Percentiles rank a stretch among this genome's conserved stretches.
These are phyloP conservation scores for Lasiosphaeris hirsuta DNA, from an alignment of 495 filamentous ascomycete genomes.

Conservation along the genomic window DNA sequence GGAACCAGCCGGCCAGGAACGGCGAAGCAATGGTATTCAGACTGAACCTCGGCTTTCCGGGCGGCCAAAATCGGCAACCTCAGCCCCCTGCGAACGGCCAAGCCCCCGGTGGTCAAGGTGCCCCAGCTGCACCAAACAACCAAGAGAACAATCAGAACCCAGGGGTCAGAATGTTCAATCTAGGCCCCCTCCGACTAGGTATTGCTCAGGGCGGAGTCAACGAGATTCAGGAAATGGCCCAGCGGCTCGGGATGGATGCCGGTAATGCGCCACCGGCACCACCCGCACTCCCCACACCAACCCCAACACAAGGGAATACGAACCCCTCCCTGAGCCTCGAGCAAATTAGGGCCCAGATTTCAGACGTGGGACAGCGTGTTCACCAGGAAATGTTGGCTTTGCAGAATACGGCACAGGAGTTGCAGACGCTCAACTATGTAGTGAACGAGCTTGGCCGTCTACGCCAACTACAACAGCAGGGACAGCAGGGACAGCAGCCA, in stretches of 20 bases:
- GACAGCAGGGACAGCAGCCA: slow-evolving; percentile 15
- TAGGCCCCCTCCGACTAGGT: slow-evolving; percentile 58
- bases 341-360: slow-evolving; percentile 53
- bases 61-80: slow-evolving; percentile 28
- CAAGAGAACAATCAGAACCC: slow-evolving; percentile 29
- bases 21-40: slow-evolving; percentile 31
- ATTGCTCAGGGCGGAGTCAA: slow-evolving; percentile 51
- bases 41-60: slow-evolving; percentile 28
- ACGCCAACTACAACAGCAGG: slow-evolving; percentile 26
- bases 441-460: slow-evolving; percentile 36
- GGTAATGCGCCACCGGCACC: slow-evolving; percentile 17
- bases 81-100: slow-evolving; percentile 28
- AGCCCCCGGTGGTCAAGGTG: slow-evolving; percentile 51
- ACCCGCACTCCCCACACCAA: slow-evolving; percentile 22
- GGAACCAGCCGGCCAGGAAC: slow-evolving; percentile 23
- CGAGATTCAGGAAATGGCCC: slow-evolving; percentile 46
- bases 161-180: slow-evolving; percentile 53
- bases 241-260: slow-evolving; percentile 30
- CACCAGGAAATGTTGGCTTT: slow-evolving; percentile 54
- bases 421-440: slow-evolving; percentile 55
- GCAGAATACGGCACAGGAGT: slow-evolving; percentile 56
- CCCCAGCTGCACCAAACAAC: slow-evolving; percentile 19
- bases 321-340: slow-evolving; percentile 20
- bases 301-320: slow-evolving; percentile 16
- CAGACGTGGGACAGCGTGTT: slow-evolving; percentile 63